Evolutionary conservation across 177 flowering plant genomes (phyloP).

Genomic region (Tripterygium wilfordii): DNA sequence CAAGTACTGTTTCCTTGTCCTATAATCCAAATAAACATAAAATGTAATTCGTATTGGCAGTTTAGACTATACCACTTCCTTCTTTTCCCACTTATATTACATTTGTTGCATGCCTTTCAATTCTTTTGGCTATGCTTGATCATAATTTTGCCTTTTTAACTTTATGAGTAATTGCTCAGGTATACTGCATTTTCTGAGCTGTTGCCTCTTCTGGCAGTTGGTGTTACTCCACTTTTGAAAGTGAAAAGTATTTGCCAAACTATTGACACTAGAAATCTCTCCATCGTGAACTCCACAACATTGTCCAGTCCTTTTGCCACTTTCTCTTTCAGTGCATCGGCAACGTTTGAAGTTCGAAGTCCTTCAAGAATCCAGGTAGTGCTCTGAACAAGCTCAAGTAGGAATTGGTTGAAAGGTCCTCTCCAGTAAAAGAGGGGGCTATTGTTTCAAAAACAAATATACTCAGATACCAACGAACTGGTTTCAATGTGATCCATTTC

Average conservation of each 20-base stretch:
- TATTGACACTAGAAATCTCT: slow-evolving; percentile 48
- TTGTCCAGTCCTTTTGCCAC: slow-evolving; percentile 70
- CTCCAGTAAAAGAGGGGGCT: no score
- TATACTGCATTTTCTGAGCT: slow-evolving; percentile 99
- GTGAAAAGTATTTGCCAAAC: slow-evolving; percentile 63
- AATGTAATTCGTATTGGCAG: no score
- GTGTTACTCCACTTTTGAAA: slow-evolving; percentile 61
- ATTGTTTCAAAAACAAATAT: no score
- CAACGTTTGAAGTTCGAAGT: slow-evolving; percentile 81
- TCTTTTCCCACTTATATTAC: no score
- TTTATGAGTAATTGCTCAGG: slow-evolving; percentile 27
- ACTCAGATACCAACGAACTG: no score
- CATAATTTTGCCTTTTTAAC: background rate
- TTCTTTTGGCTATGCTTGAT: background rate
- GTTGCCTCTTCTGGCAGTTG: slow-evolving; percentile 84
- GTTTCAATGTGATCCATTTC: no score
- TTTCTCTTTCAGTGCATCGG: slow-evolving; percentile 78
- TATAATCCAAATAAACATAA: no score
- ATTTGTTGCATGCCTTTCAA: no score
- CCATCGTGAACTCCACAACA: slow-evolving; percentile 61
- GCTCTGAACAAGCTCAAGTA: background rate
- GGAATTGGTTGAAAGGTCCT: background rate
- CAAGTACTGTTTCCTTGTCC: no score
- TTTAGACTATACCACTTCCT: no score
- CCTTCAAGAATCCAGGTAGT: slow-evolving; percentile 88